phyloP scores from a whole-genome alignment of 495 filamentous ascomycete species.

The Cryomyces minteri region DNA sequence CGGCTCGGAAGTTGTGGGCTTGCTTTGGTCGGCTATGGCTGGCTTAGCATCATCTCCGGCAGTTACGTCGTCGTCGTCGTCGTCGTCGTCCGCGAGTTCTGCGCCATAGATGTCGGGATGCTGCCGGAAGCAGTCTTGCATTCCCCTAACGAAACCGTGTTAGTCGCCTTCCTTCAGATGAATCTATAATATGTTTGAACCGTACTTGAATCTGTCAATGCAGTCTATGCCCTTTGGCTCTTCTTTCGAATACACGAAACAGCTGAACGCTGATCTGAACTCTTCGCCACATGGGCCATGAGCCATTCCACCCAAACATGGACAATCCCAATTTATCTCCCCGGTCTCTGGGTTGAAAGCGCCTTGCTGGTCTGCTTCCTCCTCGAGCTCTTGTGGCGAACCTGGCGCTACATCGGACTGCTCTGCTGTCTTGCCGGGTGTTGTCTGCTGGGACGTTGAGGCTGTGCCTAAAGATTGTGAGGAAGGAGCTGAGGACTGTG shows the following conservation, averaged over 20 bases:
- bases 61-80: conserved; percentile 15
- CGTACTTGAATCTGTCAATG: conserved; percentile 93
- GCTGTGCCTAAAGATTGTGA: neutral
- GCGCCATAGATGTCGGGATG: conserved; percentile 83
- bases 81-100: conserved; percentile 80
- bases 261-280: conserved; percentile 89
- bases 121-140: conserved; percentile 92
- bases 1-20: neutral
- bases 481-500: neutral
- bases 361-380: conserved; percentile 67
- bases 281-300: conserved; percentile 90
- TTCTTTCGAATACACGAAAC: conserved; percentile 84
- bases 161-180: too few relatives aligned
- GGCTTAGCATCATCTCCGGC: neutral
- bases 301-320: conserved; percentile 93
- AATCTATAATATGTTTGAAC: conserved; percentile 1
- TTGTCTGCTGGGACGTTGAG: neutral
- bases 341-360: conserved; percentile 97
- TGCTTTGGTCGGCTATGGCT: neutral
- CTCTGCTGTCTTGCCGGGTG: conserved; percentile 4
- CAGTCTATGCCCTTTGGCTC: conserved; percentile 99
- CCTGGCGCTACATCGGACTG: conserved; percentile 6
- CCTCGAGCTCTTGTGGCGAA: conserved; percentile 42
- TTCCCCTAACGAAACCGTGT: conserved; percentile 35
- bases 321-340: conserved; percentile 99